phyloP scores from a whole-genome alignment of 2,329 filamentous ascomycete species.

The Colletotrichum sp. region DNA sequence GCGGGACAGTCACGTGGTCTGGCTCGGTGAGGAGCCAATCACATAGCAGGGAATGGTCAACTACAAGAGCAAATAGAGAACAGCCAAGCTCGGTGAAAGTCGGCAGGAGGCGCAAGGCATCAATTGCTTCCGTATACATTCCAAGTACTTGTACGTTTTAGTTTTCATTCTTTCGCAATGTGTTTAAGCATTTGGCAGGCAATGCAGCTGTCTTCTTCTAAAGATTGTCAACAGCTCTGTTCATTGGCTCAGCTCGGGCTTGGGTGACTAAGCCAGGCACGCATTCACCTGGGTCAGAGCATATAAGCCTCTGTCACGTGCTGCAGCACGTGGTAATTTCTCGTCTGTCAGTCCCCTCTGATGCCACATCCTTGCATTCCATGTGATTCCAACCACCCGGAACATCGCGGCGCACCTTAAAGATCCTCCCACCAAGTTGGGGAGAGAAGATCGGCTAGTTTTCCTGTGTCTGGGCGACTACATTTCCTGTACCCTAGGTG shows the following conservation, averaged over 20 bases:
- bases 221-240: background rate
- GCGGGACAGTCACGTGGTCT: conserved; percentile 1
- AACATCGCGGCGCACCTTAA: background rate
- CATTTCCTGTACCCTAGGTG: too few relatives aligned
- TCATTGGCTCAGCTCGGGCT: background rate
- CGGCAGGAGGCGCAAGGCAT: background rate
- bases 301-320: background rate
- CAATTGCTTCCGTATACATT: background rate
- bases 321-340: background rate
- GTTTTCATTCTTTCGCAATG: background rate
- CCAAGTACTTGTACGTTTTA: background rate
- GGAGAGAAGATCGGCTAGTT: background rate
- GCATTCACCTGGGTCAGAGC: background rate
- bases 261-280: background rate
- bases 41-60: conserved; percentile 18
- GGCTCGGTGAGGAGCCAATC: conserved; percentile 2
- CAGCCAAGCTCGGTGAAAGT: background rate
- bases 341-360: background rate
- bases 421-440: background rate
- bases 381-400: conserved; percentile 9
- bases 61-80: background rate
- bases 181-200: background rate
- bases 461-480: too few relatives aligned
- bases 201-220: background rate
- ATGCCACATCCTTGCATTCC: conserved; percentile 9